Conservation (phyloP, 148 eudicot genomes). For the Silene uniflora region DNA sequence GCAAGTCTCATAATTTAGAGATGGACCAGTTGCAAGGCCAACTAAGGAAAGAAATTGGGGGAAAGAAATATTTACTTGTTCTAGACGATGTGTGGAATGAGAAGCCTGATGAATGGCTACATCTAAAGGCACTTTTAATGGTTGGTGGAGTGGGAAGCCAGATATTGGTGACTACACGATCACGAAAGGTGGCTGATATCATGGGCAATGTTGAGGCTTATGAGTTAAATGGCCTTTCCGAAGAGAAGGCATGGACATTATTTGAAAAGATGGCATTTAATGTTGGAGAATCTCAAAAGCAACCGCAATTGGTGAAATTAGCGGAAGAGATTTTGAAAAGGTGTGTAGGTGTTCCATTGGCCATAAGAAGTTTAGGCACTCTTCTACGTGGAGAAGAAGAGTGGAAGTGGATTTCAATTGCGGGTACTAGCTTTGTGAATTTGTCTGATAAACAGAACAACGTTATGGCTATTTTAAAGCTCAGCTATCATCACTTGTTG, state of each 20-base stretch:
- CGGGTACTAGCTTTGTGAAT: too few relatives aligned
- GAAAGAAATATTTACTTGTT: conserved; percentile 17
- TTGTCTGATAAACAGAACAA: background rate
- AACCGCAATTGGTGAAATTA: conserved; percentile 3
- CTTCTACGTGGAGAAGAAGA: conserved; percentile 17
- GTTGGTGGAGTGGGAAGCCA: conserved; percentile 15
- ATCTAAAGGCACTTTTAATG: conserved; percentile 2
- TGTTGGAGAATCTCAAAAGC: background rate
- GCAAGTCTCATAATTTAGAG: background rate
- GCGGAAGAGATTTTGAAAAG: conserved; percentile 25
- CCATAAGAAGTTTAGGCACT: conserved; percentile 20
- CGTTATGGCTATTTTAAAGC: conserved; percentile 19
- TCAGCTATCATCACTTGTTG: conserved; percentile 21
- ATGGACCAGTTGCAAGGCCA: conserved; percentile 12
- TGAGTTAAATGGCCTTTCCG: conserved; percentile 8
- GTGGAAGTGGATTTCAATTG: too few relatives aligned
- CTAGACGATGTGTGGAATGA: conserved; percentile 21
- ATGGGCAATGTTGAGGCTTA: background rate
- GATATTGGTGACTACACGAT: conserved; percentile 22
- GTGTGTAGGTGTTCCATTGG: conserved; percentile 24
- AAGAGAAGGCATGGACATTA: conserved; percentile 16
- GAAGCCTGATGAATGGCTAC: conserved; percentile 13
- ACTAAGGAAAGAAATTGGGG: background rate
- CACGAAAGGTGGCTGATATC: conserved; percentile 12
- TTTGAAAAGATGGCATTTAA: conserved; percentile 15